Evolutionary conservation across 139 green algal species (phyloP).

Genomic region (Spirogloea muscicola): DNA sequence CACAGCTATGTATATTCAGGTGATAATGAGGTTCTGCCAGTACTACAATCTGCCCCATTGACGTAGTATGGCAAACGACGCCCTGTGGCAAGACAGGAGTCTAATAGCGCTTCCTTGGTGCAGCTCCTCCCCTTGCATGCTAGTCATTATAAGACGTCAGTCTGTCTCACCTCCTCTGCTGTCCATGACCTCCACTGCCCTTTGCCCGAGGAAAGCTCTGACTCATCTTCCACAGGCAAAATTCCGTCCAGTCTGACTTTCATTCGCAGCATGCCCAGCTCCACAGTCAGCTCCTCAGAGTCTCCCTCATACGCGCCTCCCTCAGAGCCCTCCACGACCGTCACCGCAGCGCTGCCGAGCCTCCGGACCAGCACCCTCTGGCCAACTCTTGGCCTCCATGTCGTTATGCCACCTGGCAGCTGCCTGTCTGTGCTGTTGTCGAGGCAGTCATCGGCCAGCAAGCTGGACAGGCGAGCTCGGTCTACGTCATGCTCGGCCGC

Average conservation of each 20-base stretch:
- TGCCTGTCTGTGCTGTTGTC: not conserved
- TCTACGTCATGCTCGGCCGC: not conserved
- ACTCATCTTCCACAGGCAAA: conserved; percentile 6
- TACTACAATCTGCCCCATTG: no score
- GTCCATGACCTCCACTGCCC: no score
- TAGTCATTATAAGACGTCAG: no score
- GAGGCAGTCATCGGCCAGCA: not conserved
- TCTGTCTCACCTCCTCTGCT: no score
- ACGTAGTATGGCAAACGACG: no score
- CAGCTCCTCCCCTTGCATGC: no score
- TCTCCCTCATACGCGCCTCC: no score
- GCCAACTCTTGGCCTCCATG: conserved; percentile 10
- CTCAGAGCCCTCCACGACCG: conserved; percentile 20
- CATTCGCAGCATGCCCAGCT: conserved; percentile 37
- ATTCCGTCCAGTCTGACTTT: conserved; percentile 22
- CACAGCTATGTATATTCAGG: no score
- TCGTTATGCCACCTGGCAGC: not conserved
- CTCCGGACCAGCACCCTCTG: conserved; percentile 12
- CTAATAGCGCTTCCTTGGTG: no score
- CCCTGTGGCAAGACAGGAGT: no score
- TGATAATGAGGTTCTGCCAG: no score
- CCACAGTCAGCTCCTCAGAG: conserved; percentile 16
- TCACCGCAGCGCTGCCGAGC: conserved; percentile 14
- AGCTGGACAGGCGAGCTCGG: not conserved
- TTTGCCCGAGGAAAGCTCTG: no score